Evolutionary conservation across 352 stramenopile genomes (phyloP).

Genomic region (Phytophthora palmivora): DNA sequence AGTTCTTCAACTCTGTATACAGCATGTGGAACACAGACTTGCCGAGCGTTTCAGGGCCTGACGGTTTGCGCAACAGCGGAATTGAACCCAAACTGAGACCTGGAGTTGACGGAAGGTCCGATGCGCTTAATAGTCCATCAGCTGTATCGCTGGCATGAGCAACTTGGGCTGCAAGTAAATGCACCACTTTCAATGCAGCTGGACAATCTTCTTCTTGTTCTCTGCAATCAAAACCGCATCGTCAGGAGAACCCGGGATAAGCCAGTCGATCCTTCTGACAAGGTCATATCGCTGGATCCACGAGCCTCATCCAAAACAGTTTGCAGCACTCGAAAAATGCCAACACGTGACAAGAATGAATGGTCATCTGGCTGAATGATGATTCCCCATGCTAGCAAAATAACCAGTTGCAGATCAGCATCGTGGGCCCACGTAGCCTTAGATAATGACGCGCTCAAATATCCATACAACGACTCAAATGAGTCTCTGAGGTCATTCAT

Average conservation of each 20-base stretch:
- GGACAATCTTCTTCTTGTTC: conserved; percentile 84
- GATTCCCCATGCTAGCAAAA: conserved; percentile 87
- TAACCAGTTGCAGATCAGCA: conserved; percentile 80
- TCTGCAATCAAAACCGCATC: conserved; percentile 48
- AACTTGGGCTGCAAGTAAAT: conserved; percentile 89
- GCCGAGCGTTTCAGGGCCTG: conserved; percentile 85
- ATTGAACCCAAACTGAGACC: conserved; percentile 71
- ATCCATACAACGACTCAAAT: conserved; percentile 88
- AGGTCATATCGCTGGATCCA: conserved; percentile 50
- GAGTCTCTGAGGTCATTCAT: conserved; percentile 78
- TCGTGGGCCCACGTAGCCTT: conserved; percentile 87
- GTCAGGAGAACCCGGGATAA: conserved; percentile 37
- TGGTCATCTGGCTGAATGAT: conserved; percentile 91
- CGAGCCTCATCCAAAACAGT: conserved; percentile 90
- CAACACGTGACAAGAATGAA: conserved; percentile 89
- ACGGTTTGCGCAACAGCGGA: conserved; percentile 83
- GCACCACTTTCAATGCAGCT: conserved; percentile 89
- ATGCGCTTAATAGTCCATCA: conserved; percentile 62
- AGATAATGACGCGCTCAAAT: conserved; percentile 78
- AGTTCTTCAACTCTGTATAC: conserved; percentile 90
- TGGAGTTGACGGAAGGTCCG: conserved; percentile 54
- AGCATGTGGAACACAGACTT: conserved; percentile 94
- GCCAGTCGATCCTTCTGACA: conserved; percentile 29
- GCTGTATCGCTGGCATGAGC: conserved; percentile 74
- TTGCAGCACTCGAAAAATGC: conserved; percentile 90